Evolutionary conservation across 805 yeast genomes (phyloP).

Genomic region (Kodamaea leandrae): DNA sequence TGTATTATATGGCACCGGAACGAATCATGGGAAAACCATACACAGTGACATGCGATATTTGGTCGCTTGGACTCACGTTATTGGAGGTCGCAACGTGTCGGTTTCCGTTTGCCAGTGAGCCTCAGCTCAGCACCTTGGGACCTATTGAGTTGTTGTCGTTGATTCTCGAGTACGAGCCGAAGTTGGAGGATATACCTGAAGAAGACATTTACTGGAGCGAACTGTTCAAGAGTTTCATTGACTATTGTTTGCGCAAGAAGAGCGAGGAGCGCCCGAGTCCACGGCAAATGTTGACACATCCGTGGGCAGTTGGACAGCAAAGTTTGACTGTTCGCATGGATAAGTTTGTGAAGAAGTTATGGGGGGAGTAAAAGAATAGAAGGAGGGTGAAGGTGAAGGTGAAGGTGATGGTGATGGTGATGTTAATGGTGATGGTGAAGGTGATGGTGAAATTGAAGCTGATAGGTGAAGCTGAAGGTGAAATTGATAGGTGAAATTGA

Average conservation of each 20-base stretch:
- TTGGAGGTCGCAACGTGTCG: slow-evolving; percentile 91
- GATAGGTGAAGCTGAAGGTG: too few relatives aligned
- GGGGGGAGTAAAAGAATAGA: slow-evolving; percentile 39
- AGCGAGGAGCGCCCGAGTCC: slow-evolving; percentile 85
- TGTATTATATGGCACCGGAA: slow-evolving; percentile 98
- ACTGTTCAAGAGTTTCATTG: slow-evolving; percentile 78
- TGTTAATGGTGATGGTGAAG: too few relatives aligned
- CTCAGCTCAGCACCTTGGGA: slow-evolving; percentile 37
- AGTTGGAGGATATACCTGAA: slow-evolving; percentile 70
- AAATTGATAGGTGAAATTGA: too few relatives aligned
- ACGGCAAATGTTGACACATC: slow-evolving; percentile 87
- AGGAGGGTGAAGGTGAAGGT: not conserved
- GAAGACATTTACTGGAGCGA: slow-evolving; percentile 78
- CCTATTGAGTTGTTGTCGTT: slow-evolving; percentile 85
- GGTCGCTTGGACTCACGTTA: slow-evolving; percentile 92
- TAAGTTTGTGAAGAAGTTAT: slow-evolving; percentile 71
- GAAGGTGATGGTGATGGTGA: not conserved
- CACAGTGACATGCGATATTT: slow-evolving; percentile 91
- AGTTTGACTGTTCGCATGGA: slow-evolving; percentile 78
- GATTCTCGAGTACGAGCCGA: slow-evolving; percentile 81
- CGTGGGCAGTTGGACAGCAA: slow-evolving; percentile 85
- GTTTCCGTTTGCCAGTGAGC: slow-evolving; percentile 63
- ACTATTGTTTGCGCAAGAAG: slow-evolving; percentile 77
- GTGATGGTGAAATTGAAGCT: too few relatives aligned
- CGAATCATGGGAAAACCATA: slow-evolving; percentile 94